These are phyloP conservation scores for Cladosporium sp. DNA, from an alignment of 2,329 filamentous ascomycete genomes.

Conservation along the genomic window DNA sequence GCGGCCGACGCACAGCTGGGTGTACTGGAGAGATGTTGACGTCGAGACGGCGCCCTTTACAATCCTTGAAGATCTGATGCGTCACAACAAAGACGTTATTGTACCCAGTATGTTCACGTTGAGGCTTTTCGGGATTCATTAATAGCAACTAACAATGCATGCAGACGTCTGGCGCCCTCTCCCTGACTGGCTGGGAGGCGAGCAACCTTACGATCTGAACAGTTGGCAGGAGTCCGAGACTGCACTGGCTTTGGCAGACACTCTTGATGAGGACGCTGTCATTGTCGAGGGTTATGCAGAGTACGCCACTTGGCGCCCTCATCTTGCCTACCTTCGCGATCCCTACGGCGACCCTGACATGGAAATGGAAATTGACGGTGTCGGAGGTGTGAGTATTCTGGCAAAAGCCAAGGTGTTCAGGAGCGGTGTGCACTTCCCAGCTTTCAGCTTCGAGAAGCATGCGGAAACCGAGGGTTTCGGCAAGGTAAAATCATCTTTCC, in stretches of 20 bases:
- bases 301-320: constrained; percentile 96
- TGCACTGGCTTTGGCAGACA: constrained; percentile 86
- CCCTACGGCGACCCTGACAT: constrained; percentile 97
- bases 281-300: constrained; percentile 99
- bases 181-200: constrained; percentile 96
- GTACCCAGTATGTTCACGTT: constrained; percentile 76
- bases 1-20: constrained; percentile 94
- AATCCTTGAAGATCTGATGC: constrained; percentile 95
- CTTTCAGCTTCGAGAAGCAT: constrained; percentile 97
- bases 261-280: constrained; percentile 93
- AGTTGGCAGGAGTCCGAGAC: constrained; percentile 99
- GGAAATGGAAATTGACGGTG: constrained; percentile 99
- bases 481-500: constrained; percentile 61
- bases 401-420: constrained; percentile 95
- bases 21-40: constrained; percentile 98
- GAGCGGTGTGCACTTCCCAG: constrained; percentile 92
- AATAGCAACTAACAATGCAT: background rate
- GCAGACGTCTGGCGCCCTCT: constrained; percentile 90
- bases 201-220: constrained; percentile 97
- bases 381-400: constrained; percentile 94
- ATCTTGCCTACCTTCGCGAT: constrained; percentile 92
- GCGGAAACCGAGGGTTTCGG: constrained; percentile 98
- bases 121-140: background rate
- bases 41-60: constrained; percentile 96
- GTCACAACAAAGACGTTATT: constrained; percentile 97